Evolutionary conservation across 1,284 basidiomycete genomes (phyloP).

Genomic region (Trichosporon ovoides): DNA sequence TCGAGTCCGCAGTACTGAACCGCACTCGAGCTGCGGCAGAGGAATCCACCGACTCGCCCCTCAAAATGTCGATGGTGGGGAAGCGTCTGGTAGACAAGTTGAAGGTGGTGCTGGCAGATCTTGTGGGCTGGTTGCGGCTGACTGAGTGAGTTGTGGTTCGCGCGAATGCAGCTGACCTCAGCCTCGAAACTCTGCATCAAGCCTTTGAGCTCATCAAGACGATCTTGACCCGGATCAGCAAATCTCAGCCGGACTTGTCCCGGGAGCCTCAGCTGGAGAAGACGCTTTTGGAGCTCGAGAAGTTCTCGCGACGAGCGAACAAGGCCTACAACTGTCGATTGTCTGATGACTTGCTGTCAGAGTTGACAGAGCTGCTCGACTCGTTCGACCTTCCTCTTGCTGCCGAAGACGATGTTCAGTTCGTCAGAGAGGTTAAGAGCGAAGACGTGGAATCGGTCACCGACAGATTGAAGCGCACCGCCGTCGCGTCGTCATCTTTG

Average conservation of each 20-base stretch:
- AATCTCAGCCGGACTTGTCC: slow-evolving; percentile 28
- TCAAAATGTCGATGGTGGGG: slow-evolving; percentile 51
- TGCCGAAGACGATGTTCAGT: slow-evolving; percentile 42
- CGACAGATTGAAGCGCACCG: background rate
- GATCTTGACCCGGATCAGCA: slow-evolving; percentile 57
- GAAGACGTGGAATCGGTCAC: background rate
- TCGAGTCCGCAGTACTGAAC: slow-evolving; percentile 63
- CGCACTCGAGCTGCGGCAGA: slow-evolving; percentile 35
- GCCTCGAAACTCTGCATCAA: slow-evolving; percentile 76
- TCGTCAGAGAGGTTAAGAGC: slow-evolving; percentile 21
- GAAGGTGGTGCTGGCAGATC: slow-evolving; percentile 68
- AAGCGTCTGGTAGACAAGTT: slow-evolving; percentile 71
- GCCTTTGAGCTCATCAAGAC: slow-evolving; percentile 74
- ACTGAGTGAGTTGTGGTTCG: slow-evolving; percentile 57
- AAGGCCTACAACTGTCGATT: slow-evolving; percentile 44
- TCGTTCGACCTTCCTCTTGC: slow-evolving; percentile 36
- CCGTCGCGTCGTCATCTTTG: background rate
- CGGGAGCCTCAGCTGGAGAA: slow-evolving; percentile 26
- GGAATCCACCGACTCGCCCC: slow-evolving; percentile 29
- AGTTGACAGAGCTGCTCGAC: slow-evolving; percentile 43
- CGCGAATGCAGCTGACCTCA: slow-evolving; percentile 13
- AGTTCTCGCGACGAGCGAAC: slow-evolving; percentile 40
- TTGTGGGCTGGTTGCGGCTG: slow-evolving; percentile 78
- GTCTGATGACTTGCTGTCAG: slow-evolving; percentile 45
- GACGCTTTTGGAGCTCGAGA: slow-evolving; percentile 42